Percentiles rank a stretch among this genome's conserved stretches.
Evolutionary conservation across 352 stramenopile species (phyloP).

Genomic region (Phytophthora brassicae): DNA sequence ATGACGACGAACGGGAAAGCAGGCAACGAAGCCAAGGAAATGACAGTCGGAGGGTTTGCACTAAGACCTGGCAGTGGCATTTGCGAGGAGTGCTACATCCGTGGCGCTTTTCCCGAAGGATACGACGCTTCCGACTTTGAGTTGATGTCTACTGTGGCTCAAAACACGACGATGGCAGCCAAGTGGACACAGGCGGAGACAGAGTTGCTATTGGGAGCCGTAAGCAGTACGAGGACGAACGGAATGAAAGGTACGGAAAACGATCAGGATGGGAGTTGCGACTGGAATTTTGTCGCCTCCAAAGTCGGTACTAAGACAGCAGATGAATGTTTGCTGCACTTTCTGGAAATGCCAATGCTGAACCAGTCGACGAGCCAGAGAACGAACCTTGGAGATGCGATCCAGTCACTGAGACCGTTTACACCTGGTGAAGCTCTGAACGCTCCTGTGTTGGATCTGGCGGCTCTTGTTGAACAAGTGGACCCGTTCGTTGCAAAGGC

Average conservation of each 20-base stretch:
- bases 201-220: conserved; percentile 48
- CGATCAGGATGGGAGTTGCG: conserved; percentile 44
- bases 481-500: conserved; percentile 76
- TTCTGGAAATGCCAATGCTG: conserved; percentile 72
- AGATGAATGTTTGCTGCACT: conserved; percentile 79
- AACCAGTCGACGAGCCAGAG: conserved; percentile 19
- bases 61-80: conserved; percentile 60
- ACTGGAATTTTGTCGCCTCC: conserved; percentile 79
- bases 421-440: conserved; percentile 52
- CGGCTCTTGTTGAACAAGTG: conserved; percentile 51
- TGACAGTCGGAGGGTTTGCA: conserved; percentile 48
- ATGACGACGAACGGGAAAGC: conserved; percentile 19
- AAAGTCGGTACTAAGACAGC: conserved; percentile 69
- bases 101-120: conserved; percentile 60
- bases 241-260: conserved; percentile 8
- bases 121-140: conserved; percentile 69
- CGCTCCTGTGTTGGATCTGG: conserved; percentile 54
- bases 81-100: conserved; percentile 69
- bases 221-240: conserved; percentile 38
- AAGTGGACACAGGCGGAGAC: conserved; percentile 57
- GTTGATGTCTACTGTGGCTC: conserved; percentile 27
- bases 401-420: conserved; percentile 41
- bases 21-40: conserved; percentile 34
- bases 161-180: background rate
- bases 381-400: background rate